Evolutionary conservation across 257 asterid species (phyloP), one percentile per base, ranked within the genome.

Genomic region (Primulina eburnea): DNA sequence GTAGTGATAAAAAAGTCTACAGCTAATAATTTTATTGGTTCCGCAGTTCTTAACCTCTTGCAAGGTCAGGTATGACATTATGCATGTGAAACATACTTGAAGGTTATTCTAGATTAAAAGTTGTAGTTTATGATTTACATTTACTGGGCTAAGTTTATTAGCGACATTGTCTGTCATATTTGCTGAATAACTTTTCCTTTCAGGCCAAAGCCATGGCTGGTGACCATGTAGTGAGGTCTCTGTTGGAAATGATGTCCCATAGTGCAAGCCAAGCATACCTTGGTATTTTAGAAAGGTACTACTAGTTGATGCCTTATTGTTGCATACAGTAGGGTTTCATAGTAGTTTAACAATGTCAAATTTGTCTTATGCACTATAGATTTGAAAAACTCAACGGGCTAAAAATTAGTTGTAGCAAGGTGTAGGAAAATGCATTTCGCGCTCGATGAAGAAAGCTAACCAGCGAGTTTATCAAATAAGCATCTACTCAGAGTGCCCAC

Each of bases 181-280:
- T 61, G 30, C 62, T 68, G 60, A 60, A 68, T 70, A 61, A 76
- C 59, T 7, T 56, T 62, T 40, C 53, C 65, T 53, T 81, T 68
- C 85, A 92, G 98, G 96, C 96, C 70, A 91, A 89, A 84, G 99
- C 95, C 80, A 87, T 90, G 99, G 95, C 96, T 58, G 99, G 99
- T 72, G 96, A 94, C 78, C 97, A 89, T 65, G 87, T 89, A 64
- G 96, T 90, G 78, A 87, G 97, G 80, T 94, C 96, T 32, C 80
- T 94, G 82, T 82, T 91, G 82, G 99, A 94, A 76, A 90, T 85
- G 87, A 90, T 91, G 96, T 86, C 90, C 38, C 91, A 89, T 37
- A 83, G 88, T 73, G 96, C 99, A 76, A 94, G 84, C 84, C 90
- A 87, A 79, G 95, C 99, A 26, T 94, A 94, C 73, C 96, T 91